Base-by-base conservation (phyloP, 2,329 filamentous ascomycete genomes). In the Plenodomus tracheiphilus region DNA sequence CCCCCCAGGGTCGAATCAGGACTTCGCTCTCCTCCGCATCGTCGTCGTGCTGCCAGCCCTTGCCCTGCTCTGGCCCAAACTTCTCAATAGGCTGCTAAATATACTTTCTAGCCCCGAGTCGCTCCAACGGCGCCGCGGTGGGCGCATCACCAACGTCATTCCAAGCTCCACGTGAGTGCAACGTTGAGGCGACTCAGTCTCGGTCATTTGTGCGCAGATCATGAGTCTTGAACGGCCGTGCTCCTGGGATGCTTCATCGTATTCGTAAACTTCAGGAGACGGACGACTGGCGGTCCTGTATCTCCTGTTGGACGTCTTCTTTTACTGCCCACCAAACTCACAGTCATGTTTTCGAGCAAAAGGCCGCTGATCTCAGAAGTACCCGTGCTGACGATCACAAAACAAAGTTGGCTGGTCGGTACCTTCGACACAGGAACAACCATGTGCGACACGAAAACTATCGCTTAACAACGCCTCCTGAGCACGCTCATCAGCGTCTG, bases 61-160 rank as follows among this genome's bases (percentile, higher is more conserved):
- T 5, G 22, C 22, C 5, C 22, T 25, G 22, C 22, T 10, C 22
- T n/a, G n/a, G n/a, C n/a, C n/a, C n/a, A n/a, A n/a, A n/a, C n/a
- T n/a, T n/a, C n/a, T 25, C 22, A 10, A 25, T 5, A 10, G 22
- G 22, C 22, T 32, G 28, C 28, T 32, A 32, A 32, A 32, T 32
- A 32, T 15, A 32, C 28, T 15, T 7, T 32, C 6, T 15, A 32
- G 28, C 28, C 28, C 28, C 55, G 64, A 40, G 50, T 62, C 44
- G 50, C 55, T 40, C 46, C 53, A 43, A 55, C 59, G 20, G 59
- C 59, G 13, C 43, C 45, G n/a, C n/a, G n/a, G n/a, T n/a, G n/a
- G n/a, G 21, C 59, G 28, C 40, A 59, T 63, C 28, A 52, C 57
- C 30, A 49, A 54, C 45, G 65, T 62, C 51, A 65, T 69, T 25